A percentile compares a stretch with the other conserved stretches of the same genome.
These are phyloP conservation scores for Wallacemonas sp. DNA, from an alignment of 208 protist genomes.

Conservation along the genomic window DNA sequence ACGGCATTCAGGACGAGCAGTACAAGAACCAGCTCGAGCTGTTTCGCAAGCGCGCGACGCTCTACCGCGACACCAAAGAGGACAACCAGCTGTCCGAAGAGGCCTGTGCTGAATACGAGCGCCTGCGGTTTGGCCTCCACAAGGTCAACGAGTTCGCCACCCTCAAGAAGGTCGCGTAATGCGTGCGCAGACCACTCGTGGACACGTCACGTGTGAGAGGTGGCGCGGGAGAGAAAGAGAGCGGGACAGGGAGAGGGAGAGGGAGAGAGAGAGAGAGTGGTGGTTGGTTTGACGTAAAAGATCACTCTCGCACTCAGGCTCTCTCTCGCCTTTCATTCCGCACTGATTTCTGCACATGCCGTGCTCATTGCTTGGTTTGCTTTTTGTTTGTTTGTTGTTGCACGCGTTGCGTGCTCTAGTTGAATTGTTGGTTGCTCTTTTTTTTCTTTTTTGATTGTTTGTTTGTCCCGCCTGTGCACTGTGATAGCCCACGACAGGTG, in stretches of 20 bases:
- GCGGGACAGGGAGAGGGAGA: too few species aligned
- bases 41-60: constrained; percentile 58
- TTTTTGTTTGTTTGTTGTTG: background rate
- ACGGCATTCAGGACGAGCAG: constrained; percentile 56
- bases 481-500: background rate
- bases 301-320: too few species aligned
- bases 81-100: constrained; percentile 23
- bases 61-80: constrained; percentile 50
- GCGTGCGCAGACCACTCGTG: background rate
- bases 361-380: background rate
- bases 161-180: constrained; percentile 20
- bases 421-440: background rate
- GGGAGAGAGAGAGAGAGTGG: too few species aligned
- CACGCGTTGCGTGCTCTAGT: background rate
- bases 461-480: background rate
- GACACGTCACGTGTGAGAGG: too few species aligned
- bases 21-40: constrained; percentile 65
- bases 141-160: constrained; percentile 11
- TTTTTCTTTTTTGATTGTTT: background rate
- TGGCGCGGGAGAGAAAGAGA: too few species aligned
- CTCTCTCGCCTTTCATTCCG: too few species aligned
- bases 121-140: constrained; percentile 17
- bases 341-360: too few species aligned
- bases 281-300: too few species aligned
- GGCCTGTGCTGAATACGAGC: constrained; percentile 51